phyloP scores from a whole-genome alignment of 2,329 filamentous ascomycete genomes.

The Aspergillus sp. region DNA sequence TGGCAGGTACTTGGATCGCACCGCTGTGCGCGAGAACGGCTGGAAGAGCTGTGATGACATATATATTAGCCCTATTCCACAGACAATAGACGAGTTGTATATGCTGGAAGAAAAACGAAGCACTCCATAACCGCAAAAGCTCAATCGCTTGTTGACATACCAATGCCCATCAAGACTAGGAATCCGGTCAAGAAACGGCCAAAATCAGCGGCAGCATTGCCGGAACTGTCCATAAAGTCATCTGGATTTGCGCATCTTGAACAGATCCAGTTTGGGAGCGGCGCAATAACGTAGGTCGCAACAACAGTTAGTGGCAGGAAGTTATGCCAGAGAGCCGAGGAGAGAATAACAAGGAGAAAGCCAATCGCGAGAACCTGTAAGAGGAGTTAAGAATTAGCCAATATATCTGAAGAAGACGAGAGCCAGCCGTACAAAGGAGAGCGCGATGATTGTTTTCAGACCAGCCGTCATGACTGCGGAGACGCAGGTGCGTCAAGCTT shows the following conservation, averaged over 20 bases:
- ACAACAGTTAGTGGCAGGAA: conserved; percentile 96
- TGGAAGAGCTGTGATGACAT: conserved; percentile 67
- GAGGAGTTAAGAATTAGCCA: conserved; percentile 2
- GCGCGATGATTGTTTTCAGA: conserved; percentile 97
- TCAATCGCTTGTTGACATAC: conserved; percentile 56
- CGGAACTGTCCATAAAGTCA: conserved; percentile 87
- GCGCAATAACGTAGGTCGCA: conserved; percentile 89
- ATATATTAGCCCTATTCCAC: neutral
- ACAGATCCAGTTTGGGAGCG: conserved; percentile 96
- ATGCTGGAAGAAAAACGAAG: neutral
- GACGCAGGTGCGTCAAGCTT: conserved; percentile 23
- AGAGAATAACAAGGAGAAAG: conserved; percentile 98
- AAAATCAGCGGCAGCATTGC: conserved; percentile 84
- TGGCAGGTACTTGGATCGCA: conserved; percentile 78
- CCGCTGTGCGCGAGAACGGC: conserved; percentile 82
- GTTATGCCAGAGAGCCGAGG: conserved; percentile 89
- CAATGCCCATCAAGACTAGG: conserved; percentile 94
- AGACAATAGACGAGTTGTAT: neutral
- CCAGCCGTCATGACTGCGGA: conserved; percentile 67
- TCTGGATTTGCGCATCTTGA: conserved; percentile 83
- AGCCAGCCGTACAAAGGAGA: conserved; percentile 75
- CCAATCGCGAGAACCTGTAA: conserved; percentile 85
- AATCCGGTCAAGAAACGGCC: conserved; percentile 94
- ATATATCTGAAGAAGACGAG: neutral
- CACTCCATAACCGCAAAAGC: neutral